Conservation (phyloP, 768 basidiomycete species). For the Russula foetens region DNA sequence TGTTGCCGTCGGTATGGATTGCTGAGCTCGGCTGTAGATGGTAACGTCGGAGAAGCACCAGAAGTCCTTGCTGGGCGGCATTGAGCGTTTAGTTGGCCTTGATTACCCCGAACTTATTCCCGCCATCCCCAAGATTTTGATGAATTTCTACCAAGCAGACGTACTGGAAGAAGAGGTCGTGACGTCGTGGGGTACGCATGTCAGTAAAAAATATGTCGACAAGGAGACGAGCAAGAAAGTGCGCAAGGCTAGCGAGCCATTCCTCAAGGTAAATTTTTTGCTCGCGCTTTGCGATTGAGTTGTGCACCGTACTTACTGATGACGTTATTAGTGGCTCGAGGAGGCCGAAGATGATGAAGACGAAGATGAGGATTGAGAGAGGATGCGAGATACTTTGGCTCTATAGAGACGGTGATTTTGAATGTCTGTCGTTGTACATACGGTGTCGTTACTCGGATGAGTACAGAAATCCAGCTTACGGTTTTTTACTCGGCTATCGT, state of each 20-base stretch:
- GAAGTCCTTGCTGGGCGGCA: conserved; percentile 87
- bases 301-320: no score
- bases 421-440: neutral
- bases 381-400: neutral
- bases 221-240: conserved; percentile 94
- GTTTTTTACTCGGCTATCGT: no score
- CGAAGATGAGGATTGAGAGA: conserved; percentile 25
- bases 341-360: conserved; percentile 81
- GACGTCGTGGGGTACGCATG: conserved; percentile 90
- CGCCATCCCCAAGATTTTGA: conserved; percentile 81
- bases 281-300: neutral
- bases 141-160: conserved; percentile 90
- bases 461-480: no score
- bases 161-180: conserved; percentile 88
- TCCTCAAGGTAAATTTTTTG: conserved; percentile 60
- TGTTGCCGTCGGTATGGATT: neutral
- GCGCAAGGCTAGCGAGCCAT: conserved; percentile 90
- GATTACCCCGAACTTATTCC: conserved; percentile 62
- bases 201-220: conserved; percentile 94
- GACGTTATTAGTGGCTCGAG: conserved; percentile 65
- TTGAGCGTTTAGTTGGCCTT: conserved; percentile 81
- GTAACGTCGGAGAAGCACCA: conserved; percentile 92
- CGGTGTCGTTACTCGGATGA: no score
- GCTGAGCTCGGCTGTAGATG: conserved; percentile 43
- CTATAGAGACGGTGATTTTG: neutral